Conservation (phyloP, 2,329 filamentous ascomycete species). For the Calonectria crousiana region DNA sequence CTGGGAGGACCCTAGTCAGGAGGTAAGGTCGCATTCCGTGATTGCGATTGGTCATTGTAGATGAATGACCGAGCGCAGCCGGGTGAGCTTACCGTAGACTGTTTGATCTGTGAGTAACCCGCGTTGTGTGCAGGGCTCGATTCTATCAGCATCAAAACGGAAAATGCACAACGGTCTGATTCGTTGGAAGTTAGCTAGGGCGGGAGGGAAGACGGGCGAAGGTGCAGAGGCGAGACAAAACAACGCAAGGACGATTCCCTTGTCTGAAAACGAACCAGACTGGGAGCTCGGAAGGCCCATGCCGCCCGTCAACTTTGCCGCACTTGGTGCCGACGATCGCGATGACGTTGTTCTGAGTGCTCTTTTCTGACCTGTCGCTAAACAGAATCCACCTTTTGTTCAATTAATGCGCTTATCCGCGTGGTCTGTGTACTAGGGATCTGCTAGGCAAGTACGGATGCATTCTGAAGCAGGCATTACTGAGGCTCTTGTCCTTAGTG, state of each 20-base stretch:
- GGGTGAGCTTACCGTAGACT: conserved; percentile 18
- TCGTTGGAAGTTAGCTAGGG: neutral
- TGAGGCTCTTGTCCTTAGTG: neutral
- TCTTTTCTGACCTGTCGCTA: conserved; percentile 5
- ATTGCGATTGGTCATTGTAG: conserved; percentile 11
- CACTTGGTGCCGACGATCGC: neutral
- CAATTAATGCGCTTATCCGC: neutral
- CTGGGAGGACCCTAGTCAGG: conserved; percentile 39
- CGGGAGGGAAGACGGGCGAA: neutral
- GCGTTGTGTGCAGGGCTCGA: neutral
- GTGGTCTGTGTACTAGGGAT: neutral
- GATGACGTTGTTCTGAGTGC: neutral
- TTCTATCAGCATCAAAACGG: conserved; percentile 4
- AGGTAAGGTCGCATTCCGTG: conserved; percentile 30
- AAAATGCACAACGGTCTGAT: neutral
- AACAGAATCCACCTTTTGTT: neutral
- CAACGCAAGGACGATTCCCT: neutral
- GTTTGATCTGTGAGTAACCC: conserved; percentile 2
- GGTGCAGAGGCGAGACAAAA: neutral
- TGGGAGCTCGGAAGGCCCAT: neutral
- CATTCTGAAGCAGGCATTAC: neutral
- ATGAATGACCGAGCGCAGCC: conserved; percentile 20
- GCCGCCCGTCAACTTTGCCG: neutral
- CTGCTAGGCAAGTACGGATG: neutral
- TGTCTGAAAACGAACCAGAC: neutral